Evolutionary conservation across 129 eudicot genomes (phyloP).

Genomic region (Lactuca sativa): DNA sequence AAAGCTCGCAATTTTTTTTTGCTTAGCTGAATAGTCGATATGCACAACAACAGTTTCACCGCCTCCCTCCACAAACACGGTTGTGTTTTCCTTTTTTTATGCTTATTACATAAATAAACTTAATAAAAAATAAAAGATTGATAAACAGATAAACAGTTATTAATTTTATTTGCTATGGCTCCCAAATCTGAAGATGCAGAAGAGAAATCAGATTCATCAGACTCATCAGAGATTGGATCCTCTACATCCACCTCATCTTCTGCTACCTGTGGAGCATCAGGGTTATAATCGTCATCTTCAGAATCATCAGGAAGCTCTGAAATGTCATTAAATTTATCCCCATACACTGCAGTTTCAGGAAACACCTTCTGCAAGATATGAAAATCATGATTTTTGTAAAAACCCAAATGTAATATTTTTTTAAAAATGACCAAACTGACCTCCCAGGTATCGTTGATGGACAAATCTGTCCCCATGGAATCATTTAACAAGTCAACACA

Average conservation of each 20-base stretch:
- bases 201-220: slow-evolving; percentile 39
- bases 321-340: slow-evolving; percentile 46
- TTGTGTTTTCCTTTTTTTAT: too few species aligned
- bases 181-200: slow-evolving; percentile 65
- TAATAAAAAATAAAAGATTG: too few species aligned
- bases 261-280: slow-evolving; percentile 55
- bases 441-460: slow-evolving; percentile 83
- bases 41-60: too few species aligned
- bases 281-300: slow-evolving; percentile 85
- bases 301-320: slow-evolving; percentile 81
- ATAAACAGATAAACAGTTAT: too few species aligned
- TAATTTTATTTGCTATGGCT: slow-evolving; percentile 30
- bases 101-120: too few species aligned
- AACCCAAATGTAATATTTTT: not conserved
- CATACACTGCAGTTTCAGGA: slow-evolving; percentile 69
- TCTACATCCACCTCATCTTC: slow-evolving; percentile 50
- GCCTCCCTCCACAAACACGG: too few species aligned
- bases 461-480: slow-evolving; percentile 53
- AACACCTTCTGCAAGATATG: slow-evolving; percentile 62
- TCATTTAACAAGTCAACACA: slow-evolving; percentile 80
- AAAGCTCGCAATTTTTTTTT: too few species aligned
- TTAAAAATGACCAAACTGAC: slow-evolving; percentile 33
- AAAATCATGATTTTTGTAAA: slow-evolving; percentile 1
- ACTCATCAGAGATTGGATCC: slow-evolving; percentile 61
- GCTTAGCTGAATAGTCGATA: too few species aligned